These are phyloP conservation scores for Xylaria sp. DNA, from an alignment of 2,329 filamentous ascomycete genomes.

Conservation along the genomic window DNA sequence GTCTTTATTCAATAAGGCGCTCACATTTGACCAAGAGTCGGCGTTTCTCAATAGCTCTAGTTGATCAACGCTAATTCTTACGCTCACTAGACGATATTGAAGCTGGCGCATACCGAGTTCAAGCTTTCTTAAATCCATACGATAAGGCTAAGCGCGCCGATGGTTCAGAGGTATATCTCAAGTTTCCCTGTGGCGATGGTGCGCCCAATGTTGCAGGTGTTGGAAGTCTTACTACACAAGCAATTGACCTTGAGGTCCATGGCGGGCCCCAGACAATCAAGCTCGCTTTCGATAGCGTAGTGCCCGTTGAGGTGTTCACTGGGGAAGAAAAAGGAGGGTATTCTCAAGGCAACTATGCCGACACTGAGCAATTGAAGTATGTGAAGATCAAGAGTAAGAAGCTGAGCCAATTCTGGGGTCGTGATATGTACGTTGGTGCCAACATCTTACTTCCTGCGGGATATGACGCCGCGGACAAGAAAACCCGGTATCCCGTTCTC, in stretches of 20 bases:
- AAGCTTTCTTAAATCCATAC: slow-evolving; percentile 33
- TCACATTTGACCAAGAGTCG: too few relatives aligned
- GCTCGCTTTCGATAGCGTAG: slow-evolving; percentile 29
- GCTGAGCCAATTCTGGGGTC: slow-evolving; percentile 31
- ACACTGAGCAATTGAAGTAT: slow-evolving; percentile 29
- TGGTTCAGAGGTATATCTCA: slow-evolving; percentile 28
- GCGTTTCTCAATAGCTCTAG: too few relatives aligned
- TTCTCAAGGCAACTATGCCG: slow-evolving; percentile 33
- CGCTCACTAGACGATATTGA: slow-evolving; percentile 22
- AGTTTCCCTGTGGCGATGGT: slow-evolving; percentile 35
- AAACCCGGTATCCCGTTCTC: slow-evolving; percentile 32
- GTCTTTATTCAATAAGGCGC: too few relatives aligned
- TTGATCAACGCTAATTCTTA: not conserved
- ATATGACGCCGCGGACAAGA: slow-evolving; percentile 27
- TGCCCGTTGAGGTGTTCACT: slow-evolving; percentile 12
- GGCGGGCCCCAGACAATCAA: slow-evolving; percentile 26
- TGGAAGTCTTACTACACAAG: slow-evolving; percentile 28
- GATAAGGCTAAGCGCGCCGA: slow-evolving; percentile 28
- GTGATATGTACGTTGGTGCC: slow-evolving; percentile 36
- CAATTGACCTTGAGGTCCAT: slow-evolving; percentile 27
- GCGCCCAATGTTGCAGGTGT: slow-evolving; percentile 28
- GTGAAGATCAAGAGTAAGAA: slow-evolving; percentile 33
- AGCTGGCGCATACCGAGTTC: slow-evolving; percentile 30
- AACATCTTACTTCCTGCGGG: slow-evolving; percentile 31
- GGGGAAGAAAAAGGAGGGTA: slow-evolving; percentile 31